Evolutionary conservation across 2,329 filamentous ascomycete species (phyloP).

Genomic region (Fusarium neocosmosporiellum): DNA sequence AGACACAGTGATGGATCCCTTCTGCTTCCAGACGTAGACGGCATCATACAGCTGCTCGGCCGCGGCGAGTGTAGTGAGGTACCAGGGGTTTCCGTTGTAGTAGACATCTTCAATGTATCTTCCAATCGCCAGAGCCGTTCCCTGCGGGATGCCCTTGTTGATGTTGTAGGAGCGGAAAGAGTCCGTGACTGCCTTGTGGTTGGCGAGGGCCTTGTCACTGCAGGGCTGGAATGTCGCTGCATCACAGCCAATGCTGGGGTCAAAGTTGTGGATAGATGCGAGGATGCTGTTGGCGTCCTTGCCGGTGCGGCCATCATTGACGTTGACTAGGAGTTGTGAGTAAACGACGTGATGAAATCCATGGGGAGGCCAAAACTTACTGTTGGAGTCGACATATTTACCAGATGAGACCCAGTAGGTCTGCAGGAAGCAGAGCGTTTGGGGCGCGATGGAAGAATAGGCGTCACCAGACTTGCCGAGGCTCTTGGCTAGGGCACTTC

Average conservation of each 20-base stretch:
- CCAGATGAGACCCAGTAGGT: constrained; percentile 74
- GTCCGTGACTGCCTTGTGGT: constrained; percentile 80
- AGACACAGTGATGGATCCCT: constrained; percentile 73
- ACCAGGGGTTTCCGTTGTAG: constrained; percentile 85
- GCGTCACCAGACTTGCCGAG: constrained; percentile 70
- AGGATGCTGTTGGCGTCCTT: constrained; percentile 80
- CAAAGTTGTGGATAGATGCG: constrained; percentile 75
- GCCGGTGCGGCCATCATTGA: constrained; percentile 70
- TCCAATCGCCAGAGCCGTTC: constrained; percentile 71
- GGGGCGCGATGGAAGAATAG: constrained; percentile 74
- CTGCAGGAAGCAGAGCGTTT: constrained; percentile 79
- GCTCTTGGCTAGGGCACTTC: constrained; percentile 71
- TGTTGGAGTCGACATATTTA: constrained; percentile 76
- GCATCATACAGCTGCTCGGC: constrained; percentile 86
- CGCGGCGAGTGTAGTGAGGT: constrained; percentile 79
- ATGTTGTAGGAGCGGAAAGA: constrained; percentile 80
- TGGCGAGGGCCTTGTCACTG: constrained; percentile 74
- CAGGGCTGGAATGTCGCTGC: constrained; percentile 82
- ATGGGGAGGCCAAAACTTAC: constrained; percentile 43
- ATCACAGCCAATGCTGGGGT: constrained; percentile 74
- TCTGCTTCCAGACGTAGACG: constrained; percentile 74
- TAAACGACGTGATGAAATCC: not conserved
- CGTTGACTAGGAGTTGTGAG: constrained; percentile 57
- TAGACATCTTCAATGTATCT: constrained; percentile 80
- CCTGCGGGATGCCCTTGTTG: constrained; percentile 72